Conservation (phyloP, 2,329 filamentous ascomycete species). For the Zymoseptoria crescenta region DNA sequence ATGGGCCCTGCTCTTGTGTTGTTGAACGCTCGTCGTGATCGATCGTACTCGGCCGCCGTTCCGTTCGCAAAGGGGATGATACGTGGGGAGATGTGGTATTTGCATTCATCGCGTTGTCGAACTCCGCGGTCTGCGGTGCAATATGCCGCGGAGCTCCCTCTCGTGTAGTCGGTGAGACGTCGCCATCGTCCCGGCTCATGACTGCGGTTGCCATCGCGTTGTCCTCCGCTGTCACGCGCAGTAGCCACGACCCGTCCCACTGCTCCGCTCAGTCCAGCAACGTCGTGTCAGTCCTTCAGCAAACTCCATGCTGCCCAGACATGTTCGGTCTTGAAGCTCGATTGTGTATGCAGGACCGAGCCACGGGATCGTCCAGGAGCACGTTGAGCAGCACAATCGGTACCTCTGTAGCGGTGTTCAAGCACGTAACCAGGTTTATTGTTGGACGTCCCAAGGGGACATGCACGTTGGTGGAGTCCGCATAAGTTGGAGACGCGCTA, state of each 20-base stretch:
- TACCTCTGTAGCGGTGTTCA: not conserved
- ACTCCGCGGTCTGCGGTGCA: not conserved
- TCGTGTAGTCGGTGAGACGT: not conserved
- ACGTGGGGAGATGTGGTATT: not conserved
- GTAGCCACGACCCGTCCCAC: not conserved
- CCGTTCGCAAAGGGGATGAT: conserved; percentile 5
- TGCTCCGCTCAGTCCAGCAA: not conserved
- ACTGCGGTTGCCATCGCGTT: not conserved
- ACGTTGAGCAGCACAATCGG: not conserved
- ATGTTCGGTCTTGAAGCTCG: not conserved
- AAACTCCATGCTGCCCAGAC: not conserved
- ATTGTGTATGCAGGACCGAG: not conserved
- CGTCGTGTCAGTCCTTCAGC: not conserved
- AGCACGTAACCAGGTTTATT: not conserved
- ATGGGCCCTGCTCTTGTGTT: not conserved
- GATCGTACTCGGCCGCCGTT: conserved; percentile 3
- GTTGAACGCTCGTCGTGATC: conserved; percentile 2
- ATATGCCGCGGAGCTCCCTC: not conserved
- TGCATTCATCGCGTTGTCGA: not conserved
- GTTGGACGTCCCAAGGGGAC: not conserved
- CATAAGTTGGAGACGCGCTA: not conserved
- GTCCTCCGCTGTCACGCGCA: not conserved
- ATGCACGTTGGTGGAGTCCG: not conserved
- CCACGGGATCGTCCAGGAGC: not conserved
- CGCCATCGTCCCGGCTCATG: not conserved